Conservation (phyloP, 2,329 filamentous ascomycete genomes). For the Pezicula radicicola region DNA sequence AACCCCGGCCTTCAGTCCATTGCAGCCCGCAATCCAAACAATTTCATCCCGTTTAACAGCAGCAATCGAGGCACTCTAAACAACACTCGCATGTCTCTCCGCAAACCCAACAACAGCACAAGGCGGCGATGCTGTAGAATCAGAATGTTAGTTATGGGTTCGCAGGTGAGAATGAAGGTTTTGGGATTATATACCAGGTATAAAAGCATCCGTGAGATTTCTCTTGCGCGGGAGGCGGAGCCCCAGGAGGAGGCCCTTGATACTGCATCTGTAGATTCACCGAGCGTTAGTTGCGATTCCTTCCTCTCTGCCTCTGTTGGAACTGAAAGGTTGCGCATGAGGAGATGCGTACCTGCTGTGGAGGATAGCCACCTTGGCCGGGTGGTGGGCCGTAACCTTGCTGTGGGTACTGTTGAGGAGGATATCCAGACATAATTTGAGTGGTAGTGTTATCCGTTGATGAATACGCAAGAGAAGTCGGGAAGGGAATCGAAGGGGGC, state of each 20-base stretch:
- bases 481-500: background rate
- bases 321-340: background rate
- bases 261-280: slow-evolving; percentile 1
- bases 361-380: background rate
- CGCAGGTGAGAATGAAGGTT: background rate
- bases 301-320: background rate
- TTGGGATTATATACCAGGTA: background rate
- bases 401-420: background rate
- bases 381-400: background rate
- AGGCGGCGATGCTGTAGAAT: slow-evolving; percentile 32
- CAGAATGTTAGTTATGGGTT: background rate
- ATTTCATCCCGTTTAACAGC: slow-evolving; percentile 11
- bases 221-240: background rate
- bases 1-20: background rate
- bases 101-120: slow-evolving; percentile 43
- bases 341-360: background rate
- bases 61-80: slow-evolving; percentile 38
- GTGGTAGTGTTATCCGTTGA: background rate
- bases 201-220: slow-evolving; percentile 2
- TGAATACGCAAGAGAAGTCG: background rate
- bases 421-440: background rate
- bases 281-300: background rate
- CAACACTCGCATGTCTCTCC: slow-evolving; percentile 42
- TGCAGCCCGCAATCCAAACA: background rate
- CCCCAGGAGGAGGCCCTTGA: slow-evolving; percentile 1